These are phyloP conservation scores for Domatiomyces catenatus DNA, from an alignment of 2,329 filamentous ascomycete species.

Conservation along the genomic window DNA sequence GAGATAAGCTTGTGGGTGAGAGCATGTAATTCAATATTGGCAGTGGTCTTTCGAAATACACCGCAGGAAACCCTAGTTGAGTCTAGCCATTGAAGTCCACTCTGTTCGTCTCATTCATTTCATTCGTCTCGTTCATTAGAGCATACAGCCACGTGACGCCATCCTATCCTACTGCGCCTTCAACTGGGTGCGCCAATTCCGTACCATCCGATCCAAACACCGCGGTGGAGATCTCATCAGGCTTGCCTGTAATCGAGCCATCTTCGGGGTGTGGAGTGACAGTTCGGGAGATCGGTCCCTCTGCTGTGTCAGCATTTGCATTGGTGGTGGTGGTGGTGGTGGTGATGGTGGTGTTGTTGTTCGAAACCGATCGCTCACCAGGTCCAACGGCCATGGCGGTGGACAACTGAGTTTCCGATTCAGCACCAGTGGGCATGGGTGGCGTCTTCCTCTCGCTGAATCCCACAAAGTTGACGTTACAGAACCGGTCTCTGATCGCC, in stretches of 20 bases:
- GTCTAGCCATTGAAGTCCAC: background rate
- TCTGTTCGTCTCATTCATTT: background rate
- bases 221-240: background rate
- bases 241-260: background rate
- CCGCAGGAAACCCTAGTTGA: background rate
- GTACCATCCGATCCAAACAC: background rate
- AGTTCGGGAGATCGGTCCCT: background rate
- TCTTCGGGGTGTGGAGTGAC: background rate
- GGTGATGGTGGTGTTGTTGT: too few species aligned
- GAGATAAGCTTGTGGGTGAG: background rate
- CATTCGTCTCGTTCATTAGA: background rate
- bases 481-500: constrained; percentile 11
- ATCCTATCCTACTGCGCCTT: background rate
- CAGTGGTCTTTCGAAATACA: background rate
- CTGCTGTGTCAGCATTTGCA: background rate
- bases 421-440: background rate
- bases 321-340: too few species aligned
- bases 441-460: constrained; percentile 1
- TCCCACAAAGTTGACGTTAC: constrained; percentile 14
- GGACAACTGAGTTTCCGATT: background rate
- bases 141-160: background rate
- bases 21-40: background rate
- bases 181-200: background rate
- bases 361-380: background rate
- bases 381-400: background rate